These are phyloP conservation scores for Monilinia vaccinii-corymbosi DNA, from an alignment of 2,329 filamentous ascomycete species.

Conservation along the genomic window DNA sequence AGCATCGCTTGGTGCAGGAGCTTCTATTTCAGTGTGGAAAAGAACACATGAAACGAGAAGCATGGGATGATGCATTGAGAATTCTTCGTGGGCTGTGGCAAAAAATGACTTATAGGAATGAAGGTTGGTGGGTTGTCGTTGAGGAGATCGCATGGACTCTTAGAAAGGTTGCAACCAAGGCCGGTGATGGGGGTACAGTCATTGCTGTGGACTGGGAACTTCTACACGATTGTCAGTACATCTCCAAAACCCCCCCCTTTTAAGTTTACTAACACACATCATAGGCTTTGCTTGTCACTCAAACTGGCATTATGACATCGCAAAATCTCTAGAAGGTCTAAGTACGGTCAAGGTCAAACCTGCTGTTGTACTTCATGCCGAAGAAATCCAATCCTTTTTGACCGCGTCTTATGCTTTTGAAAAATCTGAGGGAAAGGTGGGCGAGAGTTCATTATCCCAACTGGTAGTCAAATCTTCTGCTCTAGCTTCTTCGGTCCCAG, in stretches of 20 bases:
- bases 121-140: constrained; percentile 50
- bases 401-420: constrained; percentile 49
- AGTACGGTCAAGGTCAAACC: constrained; percentile 36
- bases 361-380: constrained; percentile 41
- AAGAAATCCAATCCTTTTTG: constrained; percentile 44
- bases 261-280: constrained; percentile 16
- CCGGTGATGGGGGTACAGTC: constrained; percentile 45
- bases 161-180: constrained; percentile 44
- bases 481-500: constrained; percentile 40
- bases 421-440: constrained; percentile 49
- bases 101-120: constrained; percentile 44
- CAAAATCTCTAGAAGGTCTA: constrained; percentile 45
- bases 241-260: not conserved
- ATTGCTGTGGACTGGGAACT: constrained; percentile 58
- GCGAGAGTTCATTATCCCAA: constrained; percentile 49
- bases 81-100: constrained; percentile 50
- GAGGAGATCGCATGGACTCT: constrained; percentile 55
- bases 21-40: constrained; percentile 45
- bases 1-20: constrained; percentile 45
- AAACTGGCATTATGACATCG: constrained; percentile 54
- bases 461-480: constrained; percentile 49
- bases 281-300: constrained; percentile 44
- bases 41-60: constrained; percentile 41
- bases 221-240: constrained; percentile 45
- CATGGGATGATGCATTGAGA: constrained; percentile 46